Evolutionary conservation across 2,329 filamentous ascomycete genomes (phyloP), one percentile per base, ranked within the genome.

Genomic region (Coleophoma eucalyptorum): DNA sequence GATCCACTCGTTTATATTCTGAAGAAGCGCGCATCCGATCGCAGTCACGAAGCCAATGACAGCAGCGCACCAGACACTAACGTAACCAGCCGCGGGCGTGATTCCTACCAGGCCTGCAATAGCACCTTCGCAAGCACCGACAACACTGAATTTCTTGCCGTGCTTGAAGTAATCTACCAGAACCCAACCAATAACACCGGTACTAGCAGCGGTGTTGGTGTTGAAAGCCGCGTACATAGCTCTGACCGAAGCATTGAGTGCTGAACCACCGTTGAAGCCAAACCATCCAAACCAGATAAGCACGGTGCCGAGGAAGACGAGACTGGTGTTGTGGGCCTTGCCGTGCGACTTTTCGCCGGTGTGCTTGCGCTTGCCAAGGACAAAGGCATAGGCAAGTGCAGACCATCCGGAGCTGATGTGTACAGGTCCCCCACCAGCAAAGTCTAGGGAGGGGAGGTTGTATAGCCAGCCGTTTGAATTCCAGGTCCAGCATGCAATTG

Each of bases 401-500:
- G 76, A 71, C 70, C 80, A 85, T 3, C 83, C 82, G 1, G 74
- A 79, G 3, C 81, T 76, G 49, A 86, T 82, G 59, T 86, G 82
- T 2, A 86, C 83, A 3, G 82, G 83, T 1, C 83, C 82, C 49
- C 62, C 62, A 38, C 62, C 62, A n/a, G 62, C 61, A 20, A 63
- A 64, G 43, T 64, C 62, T 5, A 64, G 57, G 40, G 59, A 56
- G 19, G 84, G 61, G 2, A 86, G 73, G 19, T 83, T 79, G 65
- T 72, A 84, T 0, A 86, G 69, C 83, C 83, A 87, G 11, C 83
- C 83, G 48, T 77, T 79, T n/a, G 75, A 61, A 59, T 86, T 86
- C 83, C 83, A 87, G 4, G 81, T 83, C 81, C 82, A 86, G 67
- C 77, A 83, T 0, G 82, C 82, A 34, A 86, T 77, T 0, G 77